Evolutionary conservation across 164 flowering plant species (phyloP).

Genomic region (Magnolia sinica): DNA sequence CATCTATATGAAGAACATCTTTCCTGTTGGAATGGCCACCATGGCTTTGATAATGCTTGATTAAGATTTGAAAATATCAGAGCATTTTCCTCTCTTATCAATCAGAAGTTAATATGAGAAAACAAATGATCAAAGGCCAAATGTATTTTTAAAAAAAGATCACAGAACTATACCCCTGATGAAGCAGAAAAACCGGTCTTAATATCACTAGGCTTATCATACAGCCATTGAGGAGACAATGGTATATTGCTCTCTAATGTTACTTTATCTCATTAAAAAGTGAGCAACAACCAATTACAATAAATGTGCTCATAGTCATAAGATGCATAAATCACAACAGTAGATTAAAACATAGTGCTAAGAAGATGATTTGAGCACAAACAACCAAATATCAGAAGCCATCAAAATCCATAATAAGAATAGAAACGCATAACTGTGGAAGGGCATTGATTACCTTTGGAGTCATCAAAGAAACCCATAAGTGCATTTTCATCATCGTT

Average conservation of each 20-base stretch:
- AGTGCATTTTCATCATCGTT: slow-evolving; percentile 45
- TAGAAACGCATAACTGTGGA: too few species aligned
- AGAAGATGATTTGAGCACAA: background rate
- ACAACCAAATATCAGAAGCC: background rate
- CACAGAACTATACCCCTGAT: slow-evolving; percentile 16
- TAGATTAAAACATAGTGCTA: background rate
- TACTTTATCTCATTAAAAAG: slow-evolving; percentile 41
- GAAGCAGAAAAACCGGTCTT: slow-evolving; percentile 33
- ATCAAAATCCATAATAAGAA: background rate
- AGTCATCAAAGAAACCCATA: slow-evolving; percentile 17
- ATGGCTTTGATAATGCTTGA: too few species aligned
- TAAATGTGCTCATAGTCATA: too few species aligned
- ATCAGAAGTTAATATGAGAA: too few species aligned
- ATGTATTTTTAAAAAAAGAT: background rate
- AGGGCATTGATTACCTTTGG: too few species aligned
- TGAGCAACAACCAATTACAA: too few species aligned
- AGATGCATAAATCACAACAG: too few species aligned
- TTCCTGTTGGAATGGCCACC: too few species aligned
- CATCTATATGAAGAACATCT: too few species aligned
- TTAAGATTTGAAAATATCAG: too few species aligned
- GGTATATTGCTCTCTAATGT: slow-evolving; percentile 72
- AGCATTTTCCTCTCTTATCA: too few species aligned
- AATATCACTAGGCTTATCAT: slow-evolving; percentile 68
- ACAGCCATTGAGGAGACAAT: slow-evolving; percentile 93
- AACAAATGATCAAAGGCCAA: too few species aligned